These are phyloP conservation scores for Penicillium sumatraense DNA, from an alignment of 2,329 filamentous ascomycete genomes.

Conservation along the genomic window DNA sequence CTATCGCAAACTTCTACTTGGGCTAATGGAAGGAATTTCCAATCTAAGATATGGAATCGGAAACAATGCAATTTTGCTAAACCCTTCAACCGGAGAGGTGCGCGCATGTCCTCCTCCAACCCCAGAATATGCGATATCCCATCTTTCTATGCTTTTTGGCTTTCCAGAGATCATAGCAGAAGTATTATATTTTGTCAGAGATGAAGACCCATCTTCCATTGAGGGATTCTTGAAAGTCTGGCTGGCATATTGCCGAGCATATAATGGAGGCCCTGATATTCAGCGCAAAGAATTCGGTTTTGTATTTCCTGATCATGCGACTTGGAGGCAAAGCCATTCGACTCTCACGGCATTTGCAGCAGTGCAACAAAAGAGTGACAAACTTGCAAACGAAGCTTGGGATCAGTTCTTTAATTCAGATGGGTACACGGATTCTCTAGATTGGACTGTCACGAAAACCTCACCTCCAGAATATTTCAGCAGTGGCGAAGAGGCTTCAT, in stretches of 20 bases:
- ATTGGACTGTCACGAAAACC: constrained; percentile 12
- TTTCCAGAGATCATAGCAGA: constrained; percentile 20
- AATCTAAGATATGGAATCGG: constrained; percentile 16
- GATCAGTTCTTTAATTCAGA: constrained; percentile 20
- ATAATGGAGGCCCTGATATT: constrained; percentile 16
- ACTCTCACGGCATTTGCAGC: constrained; percentile 22
- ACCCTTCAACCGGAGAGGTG: constrained; percentile 14
- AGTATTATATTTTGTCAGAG: constrained; percentile 7
- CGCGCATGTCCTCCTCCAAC: constrained; percentile 17
- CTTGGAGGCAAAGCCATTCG: constrained; percentile 22
- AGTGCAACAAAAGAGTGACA: constrained; percentile 3
- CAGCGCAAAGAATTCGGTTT: constrained; percentile 18
- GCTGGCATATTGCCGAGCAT: constrained; percentile 18
- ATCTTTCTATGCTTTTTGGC: constrained; percentile 21
- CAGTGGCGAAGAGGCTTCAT: constrained; percentile 10
- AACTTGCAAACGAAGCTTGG: constrained; percentile 14
- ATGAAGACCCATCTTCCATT: constrained; percentile 2
- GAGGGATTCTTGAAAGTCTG: constrained; percentile 15
- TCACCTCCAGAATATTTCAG: constrained; percentile 13
- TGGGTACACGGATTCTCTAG: constrained; percentile 10
- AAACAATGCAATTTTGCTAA: constrained; percentile 18
- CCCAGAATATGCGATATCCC: constrained; percentile 19
- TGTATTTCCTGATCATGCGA: constrained; percentile 17
- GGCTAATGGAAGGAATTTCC: constrained; percentile 15
- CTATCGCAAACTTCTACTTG: constrained; percentile 11